phyloP scores from a whole-genome alignment of 2,329 filamentous ascomycete species.

The Colletotrichum simmondsii region DNA sequence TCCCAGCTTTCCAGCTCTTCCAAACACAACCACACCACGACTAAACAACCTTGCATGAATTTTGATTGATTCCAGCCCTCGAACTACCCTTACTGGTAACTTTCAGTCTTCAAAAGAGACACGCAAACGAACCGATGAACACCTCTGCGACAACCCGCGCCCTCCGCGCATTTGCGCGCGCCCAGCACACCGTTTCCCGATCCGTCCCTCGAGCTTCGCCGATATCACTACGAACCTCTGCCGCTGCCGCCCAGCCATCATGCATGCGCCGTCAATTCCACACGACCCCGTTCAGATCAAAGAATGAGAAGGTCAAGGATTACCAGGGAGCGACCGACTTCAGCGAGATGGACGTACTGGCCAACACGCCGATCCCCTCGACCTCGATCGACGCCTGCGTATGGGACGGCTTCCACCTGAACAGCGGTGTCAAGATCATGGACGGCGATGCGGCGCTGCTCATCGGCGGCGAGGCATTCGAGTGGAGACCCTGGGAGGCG shows the following conservation, averaged over 20 bases:
- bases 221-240: neutral
- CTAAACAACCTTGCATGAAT: neutral
- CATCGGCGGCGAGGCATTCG: conserved; percentile 87
- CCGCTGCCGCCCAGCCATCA: conserved; percentile 1
- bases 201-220: neutral
- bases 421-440: conserved; percentile 79
- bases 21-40: neutral
- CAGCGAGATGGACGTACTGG: conserved; percentile 80
- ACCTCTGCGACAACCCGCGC: conserved; percentile 8
- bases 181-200: conserved; percentile 21
- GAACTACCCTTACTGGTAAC: neutral
- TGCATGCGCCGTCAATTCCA: conserved; percentile 20
- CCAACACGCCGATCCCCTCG: conserved; percentile 78
- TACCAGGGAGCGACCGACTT: conserved; percentile 69
- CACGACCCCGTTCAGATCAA: neutral
- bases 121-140: neutral
- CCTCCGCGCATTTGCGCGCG: conserved; percentile 26
- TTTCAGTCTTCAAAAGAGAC: neutral
- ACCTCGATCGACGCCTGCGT: conserved; percentile 87
- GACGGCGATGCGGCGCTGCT: conserved; percentile 80
- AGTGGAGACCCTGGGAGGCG: conserved; percentile 84
- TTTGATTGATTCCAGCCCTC: neutral
- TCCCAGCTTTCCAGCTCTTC: neutral
- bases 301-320: conserved; percentile 10
- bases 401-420: conserved; percentile 85